These are phyloP conservation scores for Turnera subulata DNA, from an alignment of 345 rosid species.

Conservation along the genomic window DNA sequence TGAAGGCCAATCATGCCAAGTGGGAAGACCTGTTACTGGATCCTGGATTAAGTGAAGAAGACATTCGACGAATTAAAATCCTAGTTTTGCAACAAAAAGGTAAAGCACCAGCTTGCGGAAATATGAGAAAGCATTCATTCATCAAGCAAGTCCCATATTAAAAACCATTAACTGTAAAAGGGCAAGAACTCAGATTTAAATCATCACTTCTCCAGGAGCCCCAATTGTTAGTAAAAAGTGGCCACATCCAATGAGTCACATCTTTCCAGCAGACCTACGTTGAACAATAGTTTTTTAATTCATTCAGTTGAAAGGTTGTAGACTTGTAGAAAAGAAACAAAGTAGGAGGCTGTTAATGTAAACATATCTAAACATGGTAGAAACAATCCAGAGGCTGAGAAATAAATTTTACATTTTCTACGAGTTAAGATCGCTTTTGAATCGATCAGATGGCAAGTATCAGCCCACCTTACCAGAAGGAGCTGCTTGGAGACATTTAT, in stretches of 20 bases:
- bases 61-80: background rate
- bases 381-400: background rate
- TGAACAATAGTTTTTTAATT: too few relatives aligned
- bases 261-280: constrained; percentile 77
- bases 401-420: background rate
- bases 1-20: constrained; percentile 55
- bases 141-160: background rate
- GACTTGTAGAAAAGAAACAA: background rate
- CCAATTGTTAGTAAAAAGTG: constrained; percentile 76
- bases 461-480: constrained; percentile 53
- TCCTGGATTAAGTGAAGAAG: constrained; percentile 49
- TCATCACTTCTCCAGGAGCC: constrained; percentile 74
- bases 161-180: constrained; percentile 60
- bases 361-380: background rate
- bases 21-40: constrained; percentile 79
- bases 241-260: constrained; percentile 97
- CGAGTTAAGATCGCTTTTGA: background rate
- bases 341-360: background rate
- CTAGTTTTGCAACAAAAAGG: background rate
- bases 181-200: constrained; percentile 69
- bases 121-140: background rate
- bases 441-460: background rate
- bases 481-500: constrained; percentile 65
- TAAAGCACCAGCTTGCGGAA: background rate
- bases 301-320: too few relatives aligned